These are phyloP conservation scores for Capsicum rhomboideum DNA, from an alignment of 257 asterid genomes.

Conservation along the genomic window DNA sequence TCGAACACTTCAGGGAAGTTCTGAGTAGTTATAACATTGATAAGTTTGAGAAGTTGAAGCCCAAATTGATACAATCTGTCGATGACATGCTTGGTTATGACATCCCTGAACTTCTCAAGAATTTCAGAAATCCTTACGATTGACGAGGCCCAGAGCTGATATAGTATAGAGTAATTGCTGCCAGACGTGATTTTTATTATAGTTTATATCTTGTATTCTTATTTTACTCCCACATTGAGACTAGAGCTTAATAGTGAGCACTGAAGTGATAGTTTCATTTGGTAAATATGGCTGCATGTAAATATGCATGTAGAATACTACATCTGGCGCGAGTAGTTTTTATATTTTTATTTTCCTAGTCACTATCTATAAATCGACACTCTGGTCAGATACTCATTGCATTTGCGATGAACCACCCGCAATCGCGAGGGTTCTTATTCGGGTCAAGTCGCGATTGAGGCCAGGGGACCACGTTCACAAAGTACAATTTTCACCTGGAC, in stretches of 20 bases:
- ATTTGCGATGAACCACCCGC: too few relatives aligned
- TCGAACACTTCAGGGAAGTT: constrained; percentile 63
- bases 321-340: background rate
- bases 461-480: too few relatives aligned
- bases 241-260: background rate
- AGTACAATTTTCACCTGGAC: too few relatives aligned
- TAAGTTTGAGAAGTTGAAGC: constrained; percentile 82
- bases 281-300: background rate
- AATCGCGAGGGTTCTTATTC: too few relatives aligned
- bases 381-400: too few relatives aligned
- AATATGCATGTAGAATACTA: background rate
- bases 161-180: background rate
- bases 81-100: constrained; percentile 97
- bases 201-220: background rate
- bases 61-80: constrained; percentile 68
- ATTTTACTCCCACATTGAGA: background rate
- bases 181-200: background rate
- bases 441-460: too few relatives aligned
- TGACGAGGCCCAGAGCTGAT: constrained; percentile 9
- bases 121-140: constrained; percentile 82
- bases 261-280: background rate
- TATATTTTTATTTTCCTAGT: background rate
- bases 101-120: constrained; percentile 83
- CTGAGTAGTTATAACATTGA: constrained; percentile 74
- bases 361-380: background rate